phyloP scores from a whole-genome alignment of 768 basidiomycete genomes.

The Lentinula guzmanii region DNA sequence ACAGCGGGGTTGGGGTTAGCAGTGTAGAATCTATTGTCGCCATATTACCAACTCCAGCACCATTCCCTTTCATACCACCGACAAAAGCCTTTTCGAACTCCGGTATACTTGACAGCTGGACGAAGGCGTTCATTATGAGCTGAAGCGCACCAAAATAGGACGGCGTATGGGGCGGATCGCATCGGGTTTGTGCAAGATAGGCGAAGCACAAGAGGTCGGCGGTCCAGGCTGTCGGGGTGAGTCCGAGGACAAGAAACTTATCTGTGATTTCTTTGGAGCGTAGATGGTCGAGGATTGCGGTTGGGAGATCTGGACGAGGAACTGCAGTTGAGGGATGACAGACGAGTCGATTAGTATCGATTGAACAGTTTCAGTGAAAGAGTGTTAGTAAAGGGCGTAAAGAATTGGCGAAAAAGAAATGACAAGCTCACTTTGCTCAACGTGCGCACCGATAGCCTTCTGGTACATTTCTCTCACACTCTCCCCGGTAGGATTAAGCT shows the following conservation, averaged over 20 bases:
- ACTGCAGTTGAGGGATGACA: background rate
- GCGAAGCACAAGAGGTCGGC: constrained; percentile 70
- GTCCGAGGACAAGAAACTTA: background rate
- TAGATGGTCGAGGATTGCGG: background rate
- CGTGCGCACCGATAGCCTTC: constrained; percentile 67
- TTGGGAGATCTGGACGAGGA: background rate
- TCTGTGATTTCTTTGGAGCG: background rate
- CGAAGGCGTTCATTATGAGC: constrained; percentile 43
- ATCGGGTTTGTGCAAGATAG: constrained; percentile 76
- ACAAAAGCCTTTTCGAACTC: constrained; percentile 51
- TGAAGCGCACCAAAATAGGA: constrained; percentile 59
- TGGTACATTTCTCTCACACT: constrained; percentile 68
- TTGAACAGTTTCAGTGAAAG: background rate
- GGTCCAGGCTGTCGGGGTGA: constrained; percentile 37
- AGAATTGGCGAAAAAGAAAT: background rate
- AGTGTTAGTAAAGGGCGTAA: background rate
- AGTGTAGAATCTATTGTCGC: background rate
- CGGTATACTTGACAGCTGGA: constrained; percentile 40
- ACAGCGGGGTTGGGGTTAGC: constrained; percentile 20
- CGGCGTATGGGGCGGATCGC: constrained; percentile 61
- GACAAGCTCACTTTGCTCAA: constrained; percentile 58
- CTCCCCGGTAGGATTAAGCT: constrained; percentile 27
- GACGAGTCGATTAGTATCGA: background rate
- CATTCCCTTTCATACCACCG: constrained; percentile 42
- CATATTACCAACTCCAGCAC: too few relatives aligned